Evolutionary conservation across 352 stramenopile species (phyloP), one percentile per base, ranked within the genome.

Genomic region (Phytophthora rubi): DNA sequence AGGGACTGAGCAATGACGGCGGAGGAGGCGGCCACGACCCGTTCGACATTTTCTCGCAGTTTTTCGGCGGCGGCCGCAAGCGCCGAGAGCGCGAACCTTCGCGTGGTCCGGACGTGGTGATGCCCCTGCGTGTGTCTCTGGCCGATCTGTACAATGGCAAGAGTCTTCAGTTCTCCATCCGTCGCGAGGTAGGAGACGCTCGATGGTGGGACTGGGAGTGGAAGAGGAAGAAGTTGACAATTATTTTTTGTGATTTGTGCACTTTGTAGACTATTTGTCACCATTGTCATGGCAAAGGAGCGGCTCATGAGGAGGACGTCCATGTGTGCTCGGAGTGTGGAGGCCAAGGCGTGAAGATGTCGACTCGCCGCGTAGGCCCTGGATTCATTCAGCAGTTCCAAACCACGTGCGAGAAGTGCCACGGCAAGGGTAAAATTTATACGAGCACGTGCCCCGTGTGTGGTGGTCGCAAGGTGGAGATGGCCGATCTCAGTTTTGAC

Each of bases 91-190:
- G 78, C 2, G 86, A 92, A 61, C 85, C 83, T 8, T 81, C 83
- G 7, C 85, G 86, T 6, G 83, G 85, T 0, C 85, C 85, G 6
- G 86, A 94, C 53, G 75, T 92, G 7, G 67, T 91, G 16, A 93
- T 99, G 63, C 96, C 96, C 6, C 74, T 99, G 30, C 77, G 94
- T 30, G 85, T 99, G 42, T 97, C 97, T 21, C 84, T 99, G 39
- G 89, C 98, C 10, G 93, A 99, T 73, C 75, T 99, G 42, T 99
- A 99, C 86, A 94, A 96, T 49, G 98, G 98, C 57, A 94, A 98
- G 61, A 89, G 88, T 33, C 88, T 99, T 60, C 92, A 99, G 69
- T 96, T 99, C 26, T 91, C 94, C 33, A 98, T 98, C 66, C 86
- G 96, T 21, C 90, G 97, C 32, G 84, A 92, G 73, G 73, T 80